Base-by-base conservation (phyloP, 352 stramenopile species). In the Phytophthora pinifolia region DNA sequence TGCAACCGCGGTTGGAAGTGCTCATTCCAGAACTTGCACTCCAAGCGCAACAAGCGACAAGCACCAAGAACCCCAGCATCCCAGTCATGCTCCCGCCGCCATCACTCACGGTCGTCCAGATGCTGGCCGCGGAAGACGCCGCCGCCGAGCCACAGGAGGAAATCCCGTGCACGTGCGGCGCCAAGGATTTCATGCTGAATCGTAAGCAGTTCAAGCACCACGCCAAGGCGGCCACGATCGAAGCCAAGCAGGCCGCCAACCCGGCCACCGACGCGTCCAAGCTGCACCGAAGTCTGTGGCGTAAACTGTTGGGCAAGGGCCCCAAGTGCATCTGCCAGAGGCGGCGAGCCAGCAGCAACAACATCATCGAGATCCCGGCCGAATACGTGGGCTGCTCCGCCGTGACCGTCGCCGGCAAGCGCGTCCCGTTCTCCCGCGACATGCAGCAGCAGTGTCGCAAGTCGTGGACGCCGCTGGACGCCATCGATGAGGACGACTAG, bases 301-400 rank as follows among this genome's bases (percentile, higher is more conserved):
- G 74, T 51, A 82, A 82, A 50, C 44, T 85, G 17, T 44, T 85
- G 20, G 71, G 74, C 25, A 74, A 76, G 30, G 74, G 74, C 4
- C 74, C 74, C 47, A 85, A 85, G 67, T 85, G 74, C 59, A 58
- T 79, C 18, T 85, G 74, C 35, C 39, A 50, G 6, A 66, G 72
- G 52, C 34, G 44, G 15, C 13, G 9, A 30, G 9, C n/a, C 34
- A 9, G 9, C 32, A 44, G 22, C 15, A 41, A 4, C 12, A 49
- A 46, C 46, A 41, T 73, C 10, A 53, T 84, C 22, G 22, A 68
- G 46, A 76, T 85, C 42, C 72, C 74, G 7, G 61, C 55, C 41
- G 72, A 82, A 33, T 85, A 76, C 56, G 59, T 72, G 18, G 74
- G 74, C 18, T 71, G 62, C 47, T 46, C 62, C 36, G 62, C 30